Base-by-base conservation (phyloP, 2,329 filamentous ascomycete genomes). In the Fusarium dimerum region DNA sequence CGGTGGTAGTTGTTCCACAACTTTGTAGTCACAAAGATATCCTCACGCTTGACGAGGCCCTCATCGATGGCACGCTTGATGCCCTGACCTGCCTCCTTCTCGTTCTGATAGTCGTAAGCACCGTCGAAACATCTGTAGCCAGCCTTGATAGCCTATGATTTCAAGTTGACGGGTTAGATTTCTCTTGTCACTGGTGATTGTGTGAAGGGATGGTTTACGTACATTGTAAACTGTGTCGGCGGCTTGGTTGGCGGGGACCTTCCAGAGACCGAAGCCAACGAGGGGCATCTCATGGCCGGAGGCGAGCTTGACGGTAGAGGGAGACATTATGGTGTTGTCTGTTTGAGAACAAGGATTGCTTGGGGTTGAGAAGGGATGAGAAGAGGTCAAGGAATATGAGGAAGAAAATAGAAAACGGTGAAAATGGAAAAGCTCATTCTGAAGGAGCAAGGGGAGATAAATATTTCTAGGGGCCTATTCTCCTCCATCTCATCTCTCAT, bases 1-100 rank as follows among this genome's bases (percentile, higher is more conserved):
- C 91, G 86, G 78, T 95, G 89, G 82, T 92, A 94, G 66, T 86
- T 86, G 78, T 92, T 92, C 90, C 90, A 95, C 46, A 95, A 86
- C 80, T 95, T 96, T 71, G 87, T 90, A 57, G 92, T 89, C 68
- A 96, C 83, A 81, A 95, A 95, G 68, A 96, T 86, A 32, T 95
- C 90, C 72, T 89, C 85, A 52, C 89, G 72, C 46, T 86, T 84
- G 11, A 89, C 78, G 43, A 86, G 79, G 32, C 82, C 82, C 55
- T 85, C 77, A 8, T 67, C 66, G 61, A 82, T 80, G 43, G 78
- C 79, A 40, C 71, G 79, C 60, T 77, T 81, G 65, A 89, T 83
- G 17, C 82, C 87, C 58, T 78, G 72, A 12, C 85, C 88, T 1
- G 88, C 85, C 48, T 86, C 84, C 49, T 77, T 78, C 68, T 88